Base-by-base conservation (phyloP, 176 grass and related monocot genomes). In the Cymbopogon citratus region DNA sequence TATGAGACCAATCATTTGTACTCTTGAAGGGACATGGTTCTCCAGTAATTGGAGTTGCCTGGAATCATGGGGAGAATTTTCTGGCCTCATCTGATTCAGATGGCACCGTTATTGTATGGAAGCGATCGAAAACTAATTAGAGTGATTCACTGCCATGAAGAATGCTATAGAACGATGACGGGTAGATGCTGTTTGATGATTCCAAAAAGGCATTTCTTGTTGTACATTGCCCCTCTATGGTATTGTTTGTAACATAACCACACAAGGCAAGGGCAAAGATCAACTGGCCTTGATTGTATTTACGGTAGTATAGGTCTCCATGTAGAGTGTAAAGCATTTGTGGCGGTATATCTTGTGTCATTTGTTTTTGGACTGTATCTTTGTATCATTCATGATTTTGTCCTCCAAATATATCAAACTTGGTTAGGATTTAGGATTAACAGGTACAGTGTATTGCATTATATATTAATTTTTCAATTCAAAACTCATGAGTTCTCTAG, bases 81-180 rank as follows among this genome's bases (percentile, higher is more conserved):
- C 77, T 99, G 83, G 93, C 96, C 25, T 99, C 93, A 23, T 91
- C 93, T 26, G 96, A 99, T 93, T 91, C 85, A 29, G 92, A 95
- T 21, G 96, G 96, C 87, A 99, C 86, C 26, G 96, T 99, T 79
- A 99, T 99, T 83, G 89, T 99, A 69, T 99, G 96, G 96, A 99
- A 95, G 76, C 80, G 96, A 62, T 87, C 91, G 63, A 88, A 93
- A 38, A 64, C 62, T 73, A 80, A 44, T 73, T 97, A 82, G 81
- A 76, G 78, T 0, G 12, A 61, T 27, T 71, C 46, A 39, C 24
- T 38, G 10, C 18, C 12, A 14, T 0, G 27, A 38, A 82, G 46
- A 45, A 61, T 78, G 36, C 1, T 82, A 60, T 85, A 57, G 69
- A 62, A 39, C 45, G 45, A 62, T 49, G 7, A 36, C n/a, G n/a